phyloP scores from a whole-genome alignment of 768 basidiomycete genomes.

The Trametes elegans region DNA sequence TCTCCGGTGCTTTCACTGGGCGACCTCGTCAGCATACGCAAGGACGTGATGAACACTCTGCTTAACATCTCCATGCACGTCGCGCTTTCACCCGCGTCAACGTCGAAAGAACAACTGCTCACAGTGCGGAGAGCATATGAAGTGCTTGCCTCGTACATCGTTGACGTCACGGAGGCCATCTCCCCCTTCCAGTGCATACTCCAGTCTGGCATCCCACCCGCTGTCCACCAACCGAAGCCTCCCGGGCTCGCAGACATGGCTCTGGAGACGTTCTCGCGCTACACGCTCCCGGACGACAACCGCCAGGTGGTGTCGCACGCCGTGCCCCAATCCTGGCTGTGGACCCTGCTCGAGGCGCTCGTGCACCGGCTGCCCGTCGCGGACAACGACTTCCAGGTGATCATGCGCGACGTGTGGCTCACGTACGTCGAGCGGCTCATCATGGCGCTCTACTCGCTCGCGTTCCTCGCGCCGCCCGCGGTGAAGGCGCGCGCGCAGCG shows the following conservation, averaged over 20 bases:
- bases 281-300: slow-evolving; percentile 76
- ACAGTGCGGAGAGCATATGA: slow-evolving; percentile 60
- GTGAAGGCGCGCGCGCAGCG: slow-evolving; percentile 70
- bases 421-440: slow-evolving; percentile 76
- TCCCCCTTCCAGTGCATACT: slow-evolving; percentile 62
- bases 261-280: slow-evolving; percentile 80
- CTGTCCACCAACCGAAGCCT: slow-evolving; percentile 27
- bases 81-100: slow-evolving; percentile 44
- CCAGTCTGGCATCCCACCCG: slow-evolving; percentile 43
- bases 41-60: slow-evolving; percentile 73
- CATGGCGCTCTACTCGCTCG: slow-evolving; percentile 83
- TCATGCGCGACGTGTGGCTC: slow-evolving; percentile 62
- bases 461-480: slow-evolving; percentile 76
- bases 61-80: slow-evolving; percentile 56
- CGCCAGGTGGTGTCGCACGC: slow-evolving; percentile 66
- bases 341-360: slow-evolving; percentile 63
- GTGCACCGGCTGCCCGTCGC: slow-evolving; percentile 82
- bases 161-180: slow-evolving; percentile 65
- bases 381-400: slow-evolving; percentile 69
- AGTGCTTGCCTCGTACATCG: slow-evolving; percentile 70
- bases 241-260: slow-evolving; percentile 65
- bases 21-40: slow-evolving; percentile 72
- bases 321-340: slow-evolving; percentile 57
- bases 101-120: slow-evolving; percentile 39
- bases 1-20: slow-evolving; percentile 64